Conservation (phyloP, 2,329 filamentous ascomycete species). For the Metarhizium rileyi region DNA sequence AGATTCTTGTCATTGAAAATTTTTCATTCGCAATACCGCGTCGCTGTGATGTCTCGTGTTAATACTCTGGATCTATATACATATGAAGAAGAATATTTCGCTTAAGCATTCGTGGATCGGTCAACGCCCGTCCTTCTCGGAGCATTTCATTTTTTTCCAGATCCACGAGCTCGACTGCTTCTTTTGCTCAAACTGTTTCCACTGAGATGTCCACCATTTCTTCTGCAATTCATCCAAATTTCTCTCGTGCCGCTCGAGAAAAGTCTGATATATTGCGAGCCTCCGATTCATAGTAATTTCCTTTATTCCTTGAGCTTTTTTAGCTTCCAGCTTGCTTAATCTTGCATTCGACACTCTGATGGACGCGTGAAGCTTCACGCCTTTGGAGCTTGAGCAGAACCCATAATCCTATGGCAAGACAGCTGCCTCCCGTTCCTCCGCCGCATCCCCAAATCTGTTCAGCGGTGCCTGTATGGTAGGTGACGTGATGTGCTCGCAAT, state of each 20-base stretch:
- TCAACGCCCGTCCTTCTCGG: not conserved
- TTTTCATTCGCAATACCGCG: not conserved
- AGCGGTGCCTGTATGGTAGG: conserved; percentile 1
- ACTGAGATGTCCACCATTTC: conserved; percentile 4
- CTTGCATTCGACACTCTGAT: not conserved
- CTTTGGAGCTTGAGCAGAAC: conserved; percentile 9
- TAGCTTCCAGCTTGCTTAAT: conserved; percentile 1
- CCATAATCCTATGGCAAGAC: conserved; percentile 12
- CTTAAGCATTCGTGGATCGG: not conserved
- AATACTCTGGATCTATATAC: not conserved
- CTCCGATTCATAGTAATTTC: not conserved
- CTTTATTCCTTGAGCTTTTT: not conserved
- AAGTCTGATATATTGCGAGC: not conserved
- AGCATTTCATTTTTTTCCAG: not conserved
- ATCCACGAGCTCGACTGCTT: not conserved
- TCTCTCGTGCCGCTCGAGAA: not conserved
- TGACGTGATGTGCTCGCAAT: conserved; percentile 10
- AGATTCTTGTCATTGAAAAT: not conserved
- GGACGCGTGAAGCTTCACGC: not conserved
- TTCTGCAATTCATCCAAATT: conserved; percentile 4
- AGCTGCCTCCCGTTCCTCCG: not conserved
- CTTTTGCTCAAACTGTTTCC: conserved; percentile 4
- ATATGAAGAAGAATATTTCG: conserved; percentile 2
- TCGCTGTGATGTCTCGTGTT: conserved; percentile 2
- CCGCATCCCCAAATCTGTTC: not conserved